Base-by-base conservation (phyloP, 2,329 filamentous ascomycete species). In the Talaromyces sp. region DNA sequence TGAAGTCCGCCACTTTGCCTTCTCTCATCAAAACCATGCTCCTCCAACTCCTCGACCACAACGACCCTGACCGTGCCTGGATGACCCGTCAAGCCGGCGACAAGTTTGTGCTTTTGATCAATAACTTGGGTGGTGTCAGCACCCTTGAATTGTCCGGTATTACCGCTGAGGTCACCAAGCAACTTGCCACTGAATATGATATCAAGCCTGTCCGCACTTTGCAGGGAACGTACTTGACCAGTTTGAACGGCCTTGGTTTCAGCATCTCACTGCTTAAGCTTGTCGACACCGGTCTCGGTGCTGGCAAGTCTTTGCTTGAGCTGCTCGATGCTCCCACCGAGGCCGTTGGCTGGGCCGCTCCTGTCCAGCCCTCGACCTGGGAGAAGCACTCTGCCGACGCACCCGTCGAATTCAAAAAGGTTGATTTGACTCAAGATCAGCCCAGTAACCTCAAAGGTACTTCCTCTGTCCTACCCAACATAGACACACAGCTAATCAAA, bases 201-300 rank as follows among this genome's bases (percentile, higher is more conserved):
- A 86, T 91, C 71, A 84, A 83, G 69, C 88, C 88, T 0, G 82
- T 84, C 27, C 79, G 88, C 47, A 83, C 89, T 54, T 80, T 91
- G 43, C 81, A 87, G 34, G 87, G 89, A 11, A 90, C 88, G 0
- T 91, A 88, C 78, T 88, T 91, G 83, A 91, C 89, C 19, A 90
- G 88, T 68, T 76, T 92, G 67, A 91, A 92, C 69, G 89, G 88
- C 1, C 80, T 89, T 7, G 89, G 89, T 4, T 91, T 92, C 78
- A 90, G 87, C 68, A 85, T 91, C 64, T 89, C 88, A 3, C 73
- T 91, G 13, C 79, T 91, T 38, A 88, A 86, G 73, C 79, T 89
- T 8, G 79, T 81, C 6, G 86, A 89, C 68, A 86, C 86, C 1
- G 86, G 85, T 10, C 76, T 87, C 15, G 83, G 83, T 5, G 61